Base-by-base conservation (phyloP, 306 rosid species). In the Vachellia collinsii region DNA sequence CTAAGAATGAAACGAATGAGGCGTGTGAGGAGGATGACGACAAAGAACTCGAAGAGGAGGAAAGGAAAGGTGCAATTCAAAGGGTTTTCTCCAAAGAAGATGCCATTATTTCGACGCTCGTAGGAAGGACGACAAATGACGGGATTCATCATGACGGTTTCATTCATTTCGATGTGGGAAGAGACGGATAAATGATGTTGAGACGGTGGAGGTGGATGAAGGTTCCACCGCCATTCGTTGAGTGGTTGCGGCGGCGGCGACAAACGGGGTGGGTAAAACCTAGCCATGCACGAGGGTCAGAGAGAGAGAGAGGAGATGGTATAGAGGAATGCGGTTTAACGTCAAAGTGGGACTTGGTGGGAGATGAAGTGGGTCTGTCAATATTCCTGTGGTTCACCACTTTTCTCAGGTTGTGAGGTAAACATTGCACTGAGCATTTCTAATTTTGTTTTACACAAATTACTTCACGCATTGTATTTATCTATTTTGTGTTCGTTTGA, bases 81-180 rank as follows among this genome's bases (percentile, higher is more conserved):
- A 9, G 93, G 93, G 34, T 76, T 88, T 16, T 78, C 85, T 16
- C 94, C 94, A 41, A 29, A 34, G 47, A 89, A 89, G 7, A 91
- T 0, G 5, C 88, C 89, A 23, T 25, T 0, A 29, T 77, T 20
- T 39, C 51, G 74, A 43, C 9, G 0, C 5, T 34, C 4, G 1
- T 0, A 1, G 0, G 1, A 0, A 16, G 4, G 6, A 3, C 74
- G 66, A 59, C 89, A 86, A 5, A 46, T 3, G 12, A 90, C n/a
- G 29, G 76, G 9, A 46, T 16, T 19, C 56, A 5, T 0, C 9
- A 44, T 9, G 11, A 56, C 0, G 56, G 14, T 5, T 37, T 78
- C 10, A 11, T 65, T 38, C 6, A 8, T 65, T 65, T 65, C 25
- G 29, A 39, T 1, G 1, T 38, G 20, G 34, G 17, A 38, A 20